Evolutionary conservation across 148 eudicot genomes (phyloP), one percentile per base, ranked within the genome.

Genomic region (Fagopyrum homotropicum): DNA sequence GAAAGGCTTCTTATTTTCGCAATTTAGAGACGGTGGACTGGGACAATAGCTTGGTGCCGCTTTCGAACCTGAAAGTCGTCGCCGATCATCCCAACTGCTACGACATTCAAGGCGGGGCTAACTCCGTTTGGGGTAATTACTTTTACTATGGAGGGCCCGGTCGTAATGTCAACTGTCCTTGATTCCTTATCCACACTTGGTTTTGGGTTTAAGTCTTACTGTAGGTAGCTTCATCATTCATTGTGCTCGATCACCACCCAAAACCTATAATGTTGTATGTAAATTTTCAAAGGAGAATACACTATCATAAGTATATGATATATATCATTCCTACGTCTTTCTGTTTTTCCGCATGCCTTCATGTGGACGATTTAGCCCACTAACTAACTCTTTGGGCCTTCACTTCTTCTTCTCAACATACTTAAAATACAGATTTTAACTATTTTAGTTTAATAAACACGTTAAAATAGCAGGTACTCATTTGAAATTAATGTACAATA

Each of bases 131-230:
- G 98, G 98, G 98, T 26, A 82, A 93, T 79, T 93, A 93, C 77
- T 89, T 93, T 80, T 93, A 93, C 44, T 93, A 90, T 77, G 98
- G 98, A 57, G 98, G 98, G 2, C 96, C 98, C 2, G 98, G 98
- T 26, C 83, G 83, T 81, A 93, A 85, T 81, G 79, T 83, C 51
- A 86, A 81, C 72, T 93, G 98, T 69, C 83, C 96, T 46, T 92
- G 69, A 63, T 29, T 8, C 60, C 1, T 59, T 19, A 49, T 49
- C 52, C 11, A 49, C 40, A 35, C 40, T 14, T 59, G 9, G 22
- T 59, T 59, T 63, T 63, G 69, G 69, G 44, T 4, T 29, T 63
- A 3, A 4, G 45, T 55, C 4, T 63, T 29, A 61, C 14, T 15
- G 46, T 40, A 63, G 35, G 44, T 63, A 63, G 69, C 16, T 66